Evolutionary conservation across 192 early-diverging fungal species (phyloP).

Genomic region (Backusella circina): DNA sequence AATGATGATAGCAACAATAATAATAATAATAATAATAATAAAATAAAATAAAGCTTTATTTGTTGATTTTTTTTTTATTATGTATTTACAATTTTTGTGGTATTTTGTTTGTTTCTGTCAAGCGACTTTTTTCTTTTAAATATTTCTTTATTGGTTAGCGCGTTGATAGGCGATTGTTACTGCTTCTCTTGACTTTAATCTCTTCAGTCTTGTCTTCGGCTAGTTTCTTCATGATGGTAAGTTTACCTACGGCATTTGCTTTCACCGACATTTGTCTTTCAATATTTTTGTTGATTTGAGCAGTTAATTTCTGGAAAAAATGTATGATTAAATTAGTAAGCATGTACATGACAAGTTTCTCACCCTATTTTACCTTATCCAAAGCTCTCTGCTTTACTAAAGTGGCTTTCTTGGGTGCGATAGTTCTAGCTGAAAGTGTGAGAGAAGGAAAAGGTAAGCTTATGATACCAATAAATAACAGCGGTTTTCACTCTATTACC

Average conservation of each 20-base stretch:
- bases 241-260: constrained; percentile 70
- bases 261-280: constrained; percentile 66
- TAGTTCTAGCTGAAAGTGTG: constrained; percentile 19
- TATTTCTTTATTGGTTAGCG: no score
- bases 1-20: not conserved
- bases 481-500: not conserved
- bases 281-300: constrained; percentile 52
- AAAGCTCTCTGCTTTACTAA: constrained; percentile 26
- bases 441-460: not conserved
- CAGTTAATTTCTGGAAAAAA: constrained; percentile 48
- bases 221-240: constrained; percentile 73
- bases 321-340: not conserved
- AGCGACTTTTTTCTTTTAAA: constrained; percentile 1
- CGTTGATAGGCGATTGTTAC: constrained; percentile 8
- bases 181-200: not conserved
- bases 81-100: not conserved
- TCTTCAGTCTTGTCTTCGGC: constrained; percentile 46
- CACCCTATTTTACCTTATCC: constrained; percentile 14
- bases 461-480: not conserved
- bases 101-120: constrained; percentile 8
- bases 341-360: not conserved
- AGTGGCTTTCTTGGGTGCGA: constrained; percentile 33
- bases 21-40: not conserved
- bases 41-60: constrained; percentile 3
- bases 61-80: constrained; percentile 1